These are phyloP conservation scores for Aureobasidium sp. DNA, from an alignment of 2,329 filamentous ascomycete genomes.

Conservation along the genomic window DNA sequence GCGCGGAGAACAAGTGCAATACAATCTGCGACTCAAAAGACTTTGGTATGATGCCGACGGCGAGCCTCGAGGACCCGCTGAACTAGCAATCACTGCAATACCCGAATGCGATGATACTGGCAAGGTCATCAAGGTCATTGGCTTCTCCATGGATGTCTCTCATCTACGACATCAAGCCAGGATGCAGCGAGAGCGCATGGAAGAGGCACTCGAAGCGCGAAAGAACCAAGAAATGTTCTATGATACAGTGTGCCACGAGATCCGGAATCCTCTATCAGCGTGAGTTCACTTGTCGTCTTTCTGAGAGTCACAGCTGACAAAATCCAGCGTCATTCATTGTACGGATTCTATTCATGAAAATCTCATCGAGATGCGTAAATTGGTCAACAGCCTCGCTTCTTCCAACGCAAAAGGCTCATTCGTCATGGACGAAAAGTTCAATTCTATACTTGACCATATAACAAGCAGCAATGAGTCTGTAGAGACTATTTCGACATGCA, in stretches of 20 bases:
- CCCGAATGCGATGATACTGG: slow-evolving; percentile 24
- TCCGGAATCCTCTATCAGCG: slow-evolving; percentile 35
- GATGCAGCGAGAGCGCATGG: slow-evolving; percentile 21
- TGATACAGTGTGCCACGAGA: slow-evolving; percentile 15
- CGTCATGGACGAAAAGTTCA: not conserved
- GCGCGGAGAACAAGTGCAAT: slow-evolving; percentile 18
- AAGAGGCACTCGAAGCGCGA: slow-evolving; percentile 28
- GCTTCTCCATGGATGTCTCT: slow-evolving; percentile 25
- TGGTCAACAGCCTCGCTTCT: slow-evolving; percentile 13
- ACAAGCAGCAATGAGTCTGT: slow-evolving; percentile 16
- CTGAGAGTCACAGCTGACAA: not conserved
- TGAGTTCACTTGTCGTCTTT: slow-evolving; percentile 12
- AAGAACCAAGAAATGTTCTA: slow-evolving; percentile 22
- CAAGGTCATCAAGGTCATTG: slow-evolving; percentile 19
- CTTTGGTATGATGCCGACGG: slow-evolving; percentile 21
- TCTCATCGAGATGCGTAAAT: not conserved
- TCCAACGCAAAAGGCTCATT: not conserved
- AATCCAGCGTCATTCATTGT: slow-evolving; percentile 29
- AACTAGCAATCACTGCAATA: slow-evolving; percentile 24
- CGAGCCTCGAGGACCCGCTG: slow-evolving; percentile 17
- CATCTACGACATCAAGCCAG: slow-evolving; percentile 24
- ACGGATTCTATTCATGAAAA: slow-evolving; percentile 25
- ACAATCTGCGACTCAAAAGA: slow-evolving; percentile 27
- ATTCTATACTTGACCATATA: not conserved
- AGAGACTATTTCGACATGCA: slow-evolving; percentile 22